Evolutionary conservation across 306 rosid genomes (phyloP), one percentile per base, ranked within the genome.

Genomic region (Vigna mungo): DNA sequence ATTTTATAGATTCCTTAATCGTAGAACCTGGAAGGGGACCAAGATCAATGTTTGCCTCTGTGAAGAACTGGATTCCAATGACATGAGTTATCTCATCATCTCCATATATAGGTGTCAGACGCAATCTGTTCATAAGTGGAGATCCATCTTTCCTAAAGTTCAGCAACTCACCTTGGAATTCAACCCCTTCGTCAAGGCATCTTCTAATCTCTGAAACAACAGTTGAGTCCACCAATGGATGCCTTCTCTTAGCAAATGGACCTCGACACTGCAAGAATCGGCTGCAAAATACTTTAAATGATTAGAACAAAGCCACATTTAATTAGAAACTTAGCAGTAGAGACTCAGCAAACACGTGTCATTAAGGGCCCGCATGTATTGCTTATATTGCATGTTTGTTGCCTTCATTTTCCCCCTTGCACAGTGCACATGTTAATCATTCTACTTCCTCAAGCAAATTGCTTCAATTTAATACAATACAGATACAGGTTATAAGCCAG

Each of bases 241-340:
- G 99, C 85, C 99, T 86, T 88, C 99, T 87, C 82, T 96, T 96
- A 51, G 99, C 97, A 79, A 91, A 96, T 39, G 99, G 99, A 60
- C 99, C 99, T 77, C 99, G 91, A 88, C 95, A 91, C 80, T 96
- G 99, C 91, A 96, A 83, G 86, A 96, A 96, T 44, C 99, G 99
- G 81, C 99, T 96, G 98, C 64, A 84, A 84, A 83, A 86, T 75
- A 70, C 65, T 41, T 51, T 49, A 49, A 80, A 71, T 69, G 30
- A 85, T 77, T 80, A 67, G 77, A 78, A 75, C 18, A 81, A 41
- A 71, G 32, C 81, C 72, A 73, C 36, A 32, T 16, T 5, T 27
- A 54, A 63, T 58, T 27, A 66, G 46, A 67, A 70, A 80, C 25
- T 49, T n/a, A 52, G 32, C 27, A 34, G 17, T 16, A 71, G 76